These are phyloP conservation scores for Euphorbia pulcherrima DNA, from an alignment of 345 rosid genomes.

Conservation along the genomic window DNA sequence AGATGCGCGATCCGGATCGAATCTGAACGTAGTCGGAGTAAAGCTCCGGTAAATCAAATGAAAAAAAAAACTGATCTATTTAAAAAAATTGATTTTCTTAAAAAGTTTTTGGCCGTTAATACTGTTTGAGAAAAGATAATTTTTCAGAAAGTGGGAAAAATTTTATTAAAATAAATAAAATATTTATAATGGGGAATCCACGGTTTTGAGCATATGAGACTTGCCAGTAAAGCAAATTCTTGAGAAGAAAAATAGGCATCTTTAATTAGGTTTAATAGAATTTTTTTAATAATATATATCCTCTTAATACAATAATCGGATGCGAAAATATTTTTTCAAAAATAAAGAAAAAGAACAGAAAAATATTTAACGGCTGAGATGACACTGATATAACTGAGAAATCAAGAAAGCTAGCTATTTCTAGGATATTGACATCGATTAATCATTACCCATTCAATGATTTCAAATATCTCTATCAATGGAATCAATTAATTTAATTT, in stretches of 20 bases:
- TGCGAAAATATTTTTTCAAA: too few species aligned
- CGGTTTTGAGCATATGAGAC: conserved; percentile 10
- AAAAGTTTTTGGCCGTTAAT: too few species aligned
- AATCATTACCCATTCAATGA: background rate
- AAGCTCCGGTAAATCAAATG: too few species aligned
- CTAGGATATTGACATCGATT: background rate
- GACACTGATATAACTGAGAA: too few species aligned
- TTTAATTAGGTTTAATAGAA: background rate
- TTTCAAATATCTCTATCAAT: background rate
- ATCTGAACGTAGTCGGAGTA: too few species aligned
- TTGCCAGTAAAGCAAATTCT: conserved; percentile 11
- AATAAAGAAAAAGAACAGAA: background rate
- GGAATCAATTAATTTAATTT: background rate
- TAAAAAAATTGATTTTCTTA: too few species aligned
- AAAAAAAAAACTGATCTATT: too few species aligned
- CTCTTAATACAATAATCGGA: too few species aligned
- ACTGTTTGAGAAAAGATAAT: too few species aligned
- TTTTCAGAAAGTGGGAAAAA: background rate
- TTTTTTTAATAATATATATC: too few species aligned
- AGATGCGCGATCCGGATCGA: too few species aligned
- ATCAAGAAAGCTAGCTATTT: background rate
- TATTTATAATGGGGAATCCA: background rate
- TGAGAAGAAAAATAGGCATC: conserved; percentile 8
- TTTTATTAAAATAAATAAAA: background rate
- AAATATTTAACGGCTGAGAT: conserved; percentile 6